phyloP scores from a whole-genome alignment of 768 basidiomycete species.

The Trametes coccinea region DNA sequence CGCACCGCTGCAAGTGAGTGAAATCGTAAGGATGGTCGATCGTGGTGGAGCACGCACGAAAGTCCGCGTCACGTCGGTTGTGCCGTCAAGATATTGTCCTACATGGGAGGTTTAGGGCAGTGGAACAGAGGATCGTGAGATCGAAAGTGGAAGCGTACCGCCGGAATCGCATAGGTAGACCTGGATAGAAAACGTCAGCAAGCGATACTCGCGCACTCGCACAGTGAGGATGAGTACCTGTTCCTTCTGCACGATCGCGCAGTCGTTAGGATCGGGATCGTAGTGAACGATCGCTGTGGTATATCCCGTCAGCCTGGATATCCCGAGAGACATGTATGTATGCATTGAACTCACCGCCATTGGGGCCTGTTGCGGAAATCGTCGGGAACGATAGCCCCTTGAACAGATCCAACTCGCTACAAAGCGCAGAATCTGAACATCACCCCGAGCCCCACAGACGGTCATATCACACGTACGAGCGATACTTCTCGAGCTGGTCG shows the following conservation, averaged over 20 bases:
- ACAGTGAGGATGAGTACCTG: constrained; percentile 45
- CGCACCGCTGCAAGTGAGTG: neutral
- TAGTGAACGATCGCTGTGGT: constrained; percentile 89
- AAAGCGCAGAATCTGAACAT: neutral
- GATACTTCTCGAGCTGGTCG: constrained; percentile 72
- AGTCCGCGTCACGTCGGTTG: constrained; percentile 92
- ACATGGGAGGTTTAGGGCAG: neutral
- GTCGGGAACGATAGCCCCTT: constrained; percentile 89
- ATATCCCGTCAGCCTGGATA: neutral
- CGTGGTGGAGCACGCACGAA: constrained; percentile 47
- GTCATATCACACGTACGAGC: constrained; percentile 57
- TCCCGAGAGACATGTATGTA: neutral
- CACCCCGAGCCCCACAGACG: neutral
- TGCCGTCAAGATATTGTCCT: constrained; percentile 90
- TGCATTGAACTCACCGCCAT: constrained; percentile 60
- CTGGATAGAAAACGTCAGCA: constrained; percentile 26
- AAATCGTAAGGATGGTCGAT: too few species aligned
- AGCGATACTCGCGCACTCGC: neutral
- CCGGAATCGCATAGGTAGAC: constrained; percentile 88
- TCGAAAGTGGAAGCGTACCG: constrained; percentile 41
- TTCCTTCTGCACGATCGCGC: constrained; percentile 73
- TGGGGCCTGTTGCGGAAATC: constrained; percentile 90
- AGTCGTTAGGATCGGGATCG: constrained; percentile 70
- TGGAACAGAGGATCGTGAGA: neutral
- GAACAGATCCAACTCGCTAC: constrained; percentile 76